Base-by-base conservation (phyloP, 1,139 yeast species). In the Williopsis jadinii region DNA sequence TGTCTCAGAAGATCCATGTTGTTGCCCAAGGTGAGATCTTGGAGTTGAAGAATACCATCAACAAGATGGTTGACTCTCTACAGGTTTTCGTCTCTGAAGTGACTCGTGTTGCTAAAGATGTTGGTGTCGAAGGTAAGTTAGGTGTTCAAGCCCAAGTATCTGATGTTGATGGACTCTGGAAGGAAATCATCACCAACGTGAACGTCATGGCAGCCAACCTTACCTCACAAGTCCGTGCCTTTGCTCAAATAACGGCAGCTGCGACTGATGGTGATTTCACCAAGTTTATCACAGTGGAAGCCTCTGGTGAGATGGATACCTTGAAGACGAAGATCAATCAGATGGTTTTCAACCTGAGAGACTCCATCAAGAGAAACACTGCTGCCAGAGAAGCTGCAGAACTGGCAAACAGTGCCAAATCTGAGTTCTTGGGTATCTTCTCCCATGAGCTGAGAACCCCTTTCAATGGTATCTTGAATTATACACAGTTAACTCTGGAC, bases 381-480 rank as follows among this genome's bases (percentile, higher is more conserved):
- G 94, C 92, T 9, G 95, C 95, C 1, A 78, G 95, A 64, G 95
- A 86, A 62, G 95, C 95, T 32, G 95, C 95, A 35, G 95, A 86
- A 58, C 70, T 84, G 56, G 95, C 95, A 9, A 86, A 86, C 60
- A 73, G 85, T 54, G 88, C 95, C n/a, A 86, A 86, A 62, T 84
- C 95, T 5, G 95, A 86, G 61, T 86, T 86, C 59, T 71, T 86
- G 64, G 95, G 95, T 32, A 86, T 86, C 56, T 86, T 86, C 80
- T 85, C 95, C 4, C 95, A 86, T 65, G 95, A 86, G 63, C 84
- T 86, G 55, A 73, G 95, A 62, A 86, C 95, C 5, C 95, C 95
- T 24, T 82, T 86, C 75, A 86, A 86, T 60, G 95, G 95, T 68
- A 86, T 86, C 40, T 83, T 86, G 55, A 95, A 95, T 57, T 86